Conservation (phyloP, 768 basidiomycete genomes). For the Boletus rufocinnamomeus region DNA sequence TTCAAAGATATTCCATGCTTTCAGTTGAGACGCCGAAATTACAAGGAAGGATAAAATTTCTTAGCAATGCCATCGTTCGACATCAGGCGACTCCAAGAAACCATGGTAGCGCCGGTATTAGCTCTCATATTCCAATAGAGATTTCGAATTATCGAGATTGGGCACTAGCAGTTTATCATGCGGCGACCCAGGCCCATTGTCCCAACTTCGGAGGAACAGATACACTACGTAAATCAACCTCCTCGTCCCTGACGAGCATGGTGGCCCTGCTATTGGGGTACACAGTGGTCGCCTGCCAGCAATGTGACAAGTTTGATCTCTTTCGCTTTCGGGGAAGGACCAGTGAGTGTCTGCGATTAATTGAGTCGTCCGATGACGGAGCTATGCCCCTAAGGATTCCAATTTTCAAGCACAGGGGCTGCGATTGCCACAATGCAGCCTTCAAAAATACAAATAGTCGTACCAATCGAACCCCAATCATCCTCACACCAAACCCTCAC, state of each 20-base stretch:
- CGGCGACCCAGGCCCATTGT: not conserved
- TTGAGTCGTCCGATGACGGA: not conserved
- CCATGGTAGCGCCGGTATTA: too few species aligned
- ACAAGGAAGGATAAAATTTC: too few species aligned
- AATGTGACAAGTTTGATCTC: too few species aligned
- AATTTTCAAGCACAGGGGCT: conserved; percentile 1
- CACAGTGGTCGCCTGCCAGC: too few species aligned
- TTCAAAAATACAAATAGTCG: conserved; percentile 16
- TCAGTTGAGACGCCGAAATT: too few species aligned
- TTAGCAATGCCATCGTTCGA: too few species aligned
- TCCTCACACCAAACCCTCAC: not conserved
- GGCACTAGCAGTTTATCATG: conserved; percentile 2
- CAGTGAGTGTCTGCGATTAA: too few species aligned
- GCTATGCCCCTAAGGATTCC: conserved; percentile 12
- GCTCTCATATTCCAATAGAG: conserved; percentile 5
- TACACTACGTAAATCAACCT: not conserved
- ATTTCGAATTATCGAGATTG: conserved; percentile 14
- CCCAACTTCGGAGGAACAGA: not conserved
- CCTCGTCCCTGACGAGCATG: not conserved
- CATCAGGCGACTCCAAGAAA: too few species aligned
- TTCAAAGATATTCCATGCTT: too few species aligned
- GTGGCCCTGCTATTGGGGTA: not conserved
- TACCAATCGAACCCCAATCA: not conserved
- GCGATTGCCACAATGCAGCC: not conserved
- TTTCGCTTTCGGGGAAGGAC: not conserved